phyloP scores from a whole-genome alignment of 1,139 yeast species.

The Yamadazyma dushanensis region DNA sequence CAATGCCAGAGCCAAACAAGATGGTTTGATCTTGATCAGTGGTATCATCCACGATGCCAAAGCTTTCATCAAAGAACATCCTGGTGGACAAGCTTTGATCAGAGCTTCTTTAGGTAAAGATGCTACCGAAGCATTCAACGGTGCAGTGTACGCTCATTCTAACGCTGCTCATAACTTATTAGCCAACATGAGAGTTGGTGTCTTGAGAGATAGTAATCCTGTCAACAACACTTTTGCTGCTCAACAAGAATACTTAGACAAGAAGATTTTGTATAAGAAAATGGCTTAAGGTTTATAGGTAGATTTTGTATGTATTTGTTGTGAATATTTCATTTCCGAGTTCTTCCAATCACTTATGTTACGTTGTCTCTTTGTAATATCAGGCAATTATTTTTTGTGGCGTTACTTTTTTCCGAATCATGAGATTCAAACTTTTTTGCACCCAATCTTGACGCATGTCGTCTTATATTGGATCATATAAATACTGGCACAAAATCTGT shows the following conservation, averaged over 20 bases:
- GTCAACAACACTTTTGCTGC: conserved; percentile 50
- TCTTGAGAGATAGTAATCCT: conserved; percentile 67
- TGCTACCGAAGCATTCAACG: conserved; percentile 95
- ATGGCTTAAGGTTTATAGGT: conserved; percentile 1
- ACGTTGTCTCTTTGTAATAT: too few species aligned
- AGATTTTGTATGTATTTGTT: too few species aligned
- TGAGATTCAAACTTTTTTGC: too few species aligned
- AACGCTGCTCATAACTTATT: conserved; percentile 96
- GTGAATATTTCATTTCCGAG: too few species aligned
- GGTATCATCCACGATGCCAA: conserved; percentile 96
- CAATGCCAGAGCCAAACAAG: conserved; percentile 58
- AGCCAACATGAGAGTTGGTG: conserved; percentile 95
- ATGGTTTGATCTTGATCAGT: conserved; percentile 72
- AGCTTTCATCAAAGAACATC: conserved; percentile 85
- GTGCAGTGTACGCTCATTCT: conserved; percentile 96
- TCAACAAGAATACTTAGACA: conserved; percentile 52
- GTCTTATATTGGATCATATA: too few species aligned
- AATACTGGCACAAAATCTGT: too few species aligned
- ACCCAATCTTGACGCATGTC: too few species aligned
- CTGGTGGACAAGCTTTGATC: conserved; percentile 93
- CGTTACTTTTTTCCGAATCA: too few species aligned
- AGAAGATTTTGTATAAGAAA: conserved; percentile 17
- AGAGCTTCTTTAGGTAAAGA: conserved; percentile 91
- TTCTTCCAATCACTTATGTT: too few species aligned
- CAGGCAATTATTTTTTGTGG: too few species aligned